These are phyloP conservation scores for Avena insularis DNA, from an alignment of 176 grass and related monocot species.

Conservation along the genomic window DNA sequence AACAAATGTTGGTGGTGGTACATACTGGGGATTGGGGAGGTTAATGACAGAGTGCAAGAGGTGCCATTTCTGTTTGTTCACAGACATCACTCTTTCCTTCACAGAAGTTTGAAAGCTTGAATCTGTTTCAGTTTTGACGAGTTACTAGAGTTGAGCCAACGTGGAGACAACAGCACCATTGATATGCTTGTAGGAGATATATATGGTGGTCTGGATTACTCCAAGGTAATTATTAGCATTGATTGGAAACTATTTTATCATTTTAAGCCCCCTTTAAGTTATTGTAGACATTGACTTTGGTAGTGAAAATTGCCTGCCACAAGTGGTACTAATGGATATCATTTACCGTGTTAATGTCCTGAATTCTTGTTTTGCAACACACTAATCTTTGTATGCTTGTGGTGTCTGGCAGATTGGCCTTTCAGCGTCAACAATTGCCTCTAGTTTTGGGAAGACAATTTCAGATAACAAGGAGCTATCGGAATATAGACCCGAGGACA, in stretches of 20 bases:
- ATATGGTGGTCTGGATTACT: slow-evolving; percentile 96
- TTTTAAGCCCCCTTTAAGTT: slow-evolving; percentile 19
- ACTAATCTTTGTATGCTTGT: slow-evolving; percentile 45
- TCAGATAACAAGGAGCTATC: slow-evolving; percentile 94
- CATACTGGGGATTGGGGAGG: slow-evolving; percentile 93
- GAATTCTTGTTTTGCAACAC: background rate
- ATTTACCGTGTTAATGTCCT: background rate
- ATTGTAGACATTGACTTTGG: background rate
- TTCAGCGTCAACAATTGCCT: slow-evolving; percentile 95
- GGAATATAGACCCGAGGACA: slow-evolving; percentile 95
- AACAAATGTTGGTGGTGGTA: slow-evolving; percentile 98
- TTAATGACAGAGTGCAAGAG: slow-evolving; percentile 98
- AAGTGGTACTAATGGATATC: slow-evolving; percentile 19
- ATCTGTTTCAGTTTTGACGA: slow-evolving; percentile 90
- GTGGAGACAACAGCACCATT: slow-evolving; percentile 86
- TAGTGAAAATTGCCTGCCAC: slow-evolving; percentile 20
- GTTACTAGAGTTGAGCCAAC: slow-evolving; percentile 95
- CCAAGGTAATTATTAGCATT: slow-evolving; percentile 68
- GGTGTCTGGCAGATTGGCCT: slow-evolving; percentile 83
- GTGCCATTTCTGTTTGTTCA: slow-evolving; percentile 53
- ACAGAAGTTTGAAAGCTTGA: slow-evolving; percentile 35
- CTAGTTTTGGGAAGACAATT: slow-evolving; percentile 96
- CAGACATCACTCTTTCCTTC: slow-evolving; percentile 12
- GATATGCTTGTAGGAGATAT: slow-evolving; percentile 99
- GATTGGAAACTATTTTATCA: slow-evolving; percentile 18